Percentiles rank a stretch among this genome's conserved stretches.
Conservation (phyloP, 495 filamentous ascomycete species). For the Xylaria acuta region DNA sequence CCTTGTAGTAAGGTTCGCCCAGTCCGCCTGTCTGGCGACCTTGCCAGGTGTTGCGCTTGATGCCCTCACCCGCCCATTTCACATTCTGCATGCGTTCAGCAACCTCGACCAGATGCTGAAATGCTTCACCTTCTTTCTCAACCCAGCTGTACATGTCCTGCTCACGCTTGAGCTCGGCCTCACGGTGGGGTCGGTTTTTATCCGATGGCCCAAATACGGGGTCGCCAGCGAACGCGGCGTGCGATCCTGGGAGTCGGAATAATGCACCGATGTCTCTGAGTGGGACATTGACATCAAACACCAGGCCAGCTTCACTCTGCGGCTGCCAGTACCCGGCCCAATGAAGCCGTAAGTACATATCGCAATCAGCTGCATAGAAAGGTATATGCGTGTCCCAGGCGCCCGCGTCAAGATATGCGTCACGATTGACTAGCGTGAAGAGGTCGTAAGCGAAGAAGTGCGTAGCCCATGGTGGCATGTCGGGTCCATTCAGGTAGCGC, state of each 20-base stretch:
- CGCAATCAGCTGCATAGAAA: constrained; percentile 63
- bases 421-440: constrained; percentile 61
- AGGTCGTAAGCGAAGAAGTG: constrained; percentile 64
- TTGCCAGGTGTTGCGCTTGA: constrained; percentile 62
- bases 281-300: constrained; percentile 57
- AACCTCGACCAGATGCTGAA: constrained; percentile 42
- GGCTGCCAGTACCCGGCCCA: constrained; percentile 60
- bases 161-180: constrained; percentile 39
- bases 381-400: constrained; percentile 69
- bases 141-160: constrained; percentile 39
- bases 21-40: constrained; percentile 57
- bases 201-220: constrained; percentile 26
- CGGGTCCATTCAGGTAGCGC: constrained; percentile 38
- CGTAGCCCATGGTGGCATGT: constrained; percentile 50
- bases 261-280: constrained; percentile 55
- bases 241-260: constrained; percentile 45
- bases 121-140: constrained; percentile 46
- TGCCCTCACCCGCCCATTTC: constrained; percentile 40
- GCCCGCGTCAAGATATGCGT: constrained; percentile 58
- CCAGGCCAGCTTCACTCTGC: constrained; percentile 50
- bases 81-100: constrained; percentile 44
- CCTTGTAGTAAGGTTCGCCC: constrained; percentile 63
- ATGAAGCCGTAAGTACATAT: constrained; percentile 61
- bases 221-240: constrained; percentile 42
- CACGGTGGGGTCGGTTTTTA: constrained; percentile 30